A percentile compares a stretch with the other conserved stretches of the same genome.
Evolutionary conservation across 1,139 yeast species (phyloP).

Genomic region (Diutina rugosa): DNA sequence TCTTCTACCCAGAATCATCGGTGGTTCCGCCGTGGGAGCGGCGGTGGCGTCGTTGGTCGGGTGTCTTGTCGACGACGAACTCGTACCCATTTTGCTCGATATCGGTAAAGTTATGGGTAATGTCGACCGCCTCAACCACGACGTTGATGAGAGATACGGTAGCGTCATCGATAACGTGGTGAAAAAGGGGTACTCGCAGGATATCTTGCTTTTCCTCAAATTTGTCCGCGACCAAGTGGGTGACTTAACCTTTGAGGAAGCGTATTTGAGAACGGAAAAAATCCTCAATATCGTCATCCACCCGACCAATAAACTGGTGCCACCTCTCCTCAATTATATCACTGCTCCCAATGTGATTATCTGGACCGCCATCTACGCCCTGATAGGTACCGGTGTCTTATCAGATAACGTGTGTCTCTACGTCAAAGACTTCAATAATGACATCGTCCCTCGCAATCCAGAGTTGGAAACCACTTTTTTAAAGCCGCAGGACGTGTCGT

Average conservation of each 20-base stretch:
- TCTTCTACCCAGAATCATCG: slow-evolving; percentile 68
- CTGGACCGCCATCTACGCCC: slow-evolving; percentile 72
- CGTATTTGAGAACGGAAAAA: slow-evolving; percentile 73
- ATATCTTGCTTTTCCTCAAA: slow-evolving; percentile 63
- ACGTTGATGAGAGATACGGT: slow-evolving; percentile 53
- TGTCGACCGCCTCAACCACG: slow-evolving; percentile 33
- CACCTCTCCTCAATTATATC: slow-evolving; percentile 72
- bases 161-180: slow-evolving; percentile 57
- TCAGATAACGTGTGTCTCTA: slow-evolving; percentile 50
- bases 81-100: slow-evolving; percentile 32
- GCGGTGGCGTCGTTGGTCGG: slow-evolving; percentile 83
- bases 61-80: slow-evolving; percentile 45
- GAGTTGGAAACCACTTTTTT: slow-evolving; percentile 21
- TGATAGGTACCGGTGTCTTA: slow-evolving; percentile 57
- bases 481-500: slow-evolving; percentile 36
- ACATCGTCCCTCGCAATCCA: slow-evolving; percentile 32
- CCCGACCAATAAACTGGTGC: slow-evolving; percentile 61
- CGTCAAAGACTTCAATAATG: slow-evolving; percentile 55
- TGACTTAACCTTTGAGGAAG: slow-evolving; percentile 85
- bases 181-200: slow-evolving; percentile 73
- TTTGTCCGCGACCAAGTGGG: slow-evolving; percentile 73
- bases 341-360: slow-evolving; percentile 92
- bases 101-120: slow-evolving; percentile 40
- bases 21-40: slow-evolving; percentile 95
- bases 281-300: slow-evolving; percentile 83